A percentile compares a stretch with the other conserved stretches of the same genome.
phyloP scores from a whole-genome alignment of 441 rosid species.

The Aleurites moluccanus region DNA sequence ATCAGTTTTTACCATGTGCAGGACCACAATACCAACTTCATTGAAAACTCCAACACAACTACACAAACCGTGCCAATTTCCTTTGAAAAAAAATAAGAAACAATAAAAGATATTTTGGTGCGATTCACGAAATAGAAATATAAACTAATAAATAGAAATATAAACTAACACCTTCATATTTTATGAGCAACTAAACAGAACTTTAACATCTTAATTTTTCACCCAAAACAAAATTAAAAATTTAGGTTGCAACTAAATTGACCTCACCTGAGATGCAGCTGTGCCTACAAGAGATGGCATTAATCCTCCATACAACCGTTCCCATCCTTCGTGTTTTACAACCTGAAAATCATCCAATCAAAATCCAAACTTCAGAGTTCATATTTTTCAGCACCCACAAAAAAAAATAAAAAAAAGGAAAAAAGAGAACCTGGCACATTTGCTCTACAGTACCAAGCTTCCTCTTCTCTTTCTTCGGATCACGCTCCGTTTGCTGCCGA shows the following conservation, averaged over 20 bases:
- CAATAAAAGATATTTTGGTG: no score
- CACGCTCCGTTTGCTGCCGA: slow-evolving; percentile 92
- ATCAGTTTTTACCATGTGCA: slow-evolving; percentile 6
- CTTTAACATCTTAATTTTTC: not conserved
- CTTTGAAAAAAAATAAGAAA: not conserved
- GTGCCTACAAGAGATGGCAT: slow-evolving; percentile 80
- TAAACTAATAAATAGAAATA: no score
- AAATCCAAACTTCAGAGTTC: not conserved
- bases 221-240: not conserved
- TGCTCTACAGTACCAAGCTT: slow-evolving; percentile 64
- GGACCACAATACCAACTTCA: slow-evolving; percentile 34
- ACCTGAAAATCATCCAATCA: slow-evolving; percentile 44
- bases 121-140: no score
- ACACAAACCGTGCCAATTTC: slow-evolving; percentile 8
- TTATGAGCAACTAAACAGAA: not conserved
- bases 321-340: slow-evolving; percentile 92
- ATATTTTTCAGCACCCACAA: not conserved
- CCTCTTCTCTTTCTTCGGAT: slow-evolving; percentile 72
- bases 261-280: slow-evolving; percentile 83
- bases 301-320: slow-evolving; percentile 80
- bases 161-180: no score
- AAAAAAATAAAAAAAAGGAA: not conserved
- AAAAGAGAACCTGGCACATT: slow-evolving; percentile 63
- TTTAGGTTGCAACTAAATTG: not conserved
- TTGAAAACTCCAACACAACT: slow-evolving; percentile 19